phyloP scores from a whole-genome alignment of 1,284 basidiomycete genomes.

The Naganishia albida region DNA sequence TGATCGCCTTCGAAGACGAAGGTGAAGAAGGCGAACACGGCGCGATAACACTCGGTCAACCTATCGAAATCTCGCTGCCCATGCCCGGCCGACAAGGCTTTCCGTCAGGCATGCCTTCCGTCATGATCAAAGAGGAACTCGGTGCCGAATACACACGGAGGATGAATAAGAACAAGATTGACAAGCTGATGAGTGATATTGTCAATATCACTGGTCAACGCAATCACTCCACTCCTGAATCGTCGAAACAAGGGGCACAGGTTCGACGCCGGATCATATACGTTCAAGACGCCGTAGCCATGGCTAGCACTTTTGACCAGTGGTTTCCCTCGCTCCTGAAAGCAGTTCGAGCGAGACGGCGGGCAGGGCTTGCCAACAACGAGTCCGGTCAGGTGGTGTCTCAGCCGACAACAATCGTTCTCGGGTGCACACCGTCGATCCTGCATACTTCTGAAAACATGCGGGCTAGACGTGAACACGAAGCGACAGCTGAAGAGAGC shows the following conservation, averaged over 20 bases:
- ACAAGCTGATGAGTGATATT: constrained; percentile 67
- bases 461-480: constrained; percentile 22
- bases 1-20: constrained; percentile 25
- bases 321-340: constrained; percentile 79
- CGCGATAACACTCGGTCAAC: constrained; percentile 21
- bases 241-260: constrained; percentile 10
- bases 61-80: constrained; percentile 24
- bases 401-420: constrained; percentile 71
- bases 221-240: constrained; percentile 10
- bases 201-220: constrained; percentile 58
- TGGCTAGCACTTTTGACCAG: constrained; percentile 67
- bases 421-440: constrained; percentile 76
- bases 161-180: constrained; percentile 14
- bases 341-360: constrained; percentile 60
- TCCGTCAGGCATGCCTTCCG: constrained; percentile 3
- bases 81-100: constrained; percentile 11
- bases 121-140: constrained; percentile 12
- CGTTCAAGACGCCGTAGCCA: constrained; percentile 73
- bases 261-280: constrained; percentile 70
- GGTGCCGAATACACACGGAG: constrained; percentile 3
- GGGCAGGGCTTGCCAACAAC: constrained; percentile 12
- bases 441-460: constrained; percentile 44
- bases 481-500: constrained; percentile 41
- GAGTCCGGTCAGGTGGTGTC: constrained; percentile 18
- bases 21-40: constrained; percentile 25